These are phyloP conservation scores for Kalaharituber pfeilii DNA, from an alignment of 2,329 filamentous ascomycete species.

Conservation along the genomic window DNA sequence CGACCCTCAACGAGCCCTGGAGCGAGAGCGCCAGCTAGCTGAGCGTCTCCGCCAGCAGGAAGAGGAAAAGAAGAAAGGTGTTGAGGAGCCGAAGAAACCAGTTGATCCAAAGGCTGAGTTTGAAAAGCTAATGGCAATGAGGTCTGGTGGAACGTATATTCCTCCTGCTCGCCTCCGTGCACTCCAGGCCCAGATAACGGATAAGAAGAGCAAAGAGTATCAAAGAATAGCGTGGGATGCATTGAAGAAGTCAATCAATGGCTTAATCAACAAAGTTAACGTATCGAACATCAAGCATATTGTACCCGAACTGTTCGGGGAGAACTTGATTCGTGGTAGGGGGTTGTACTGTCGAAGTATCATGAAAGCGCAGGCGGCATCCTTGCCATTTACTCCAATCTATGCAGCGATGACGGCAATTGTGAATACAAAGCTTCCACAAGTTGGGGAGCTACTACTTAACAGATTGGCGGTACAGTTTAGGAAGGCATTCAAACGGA, in stretches of 20 bases:
- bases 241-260: constrained; percentile 96
- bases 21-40: constrained; percentile 34
- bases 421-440: constrained; percentile 91
- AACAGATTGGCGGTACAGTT: constrained; percentile 80
- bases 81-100: constrained; percentile 70
- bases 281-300: constrained; percentile 96
- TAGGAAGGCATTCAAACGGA: constrained; percentile 84
- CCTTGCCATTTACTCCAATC: constrained; percentile 87
- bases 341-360: constrained; percentile 90
- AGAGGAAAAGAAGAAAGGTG: constrained; percentile 31
- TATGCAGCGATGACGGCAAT: constrained; percentile 92
- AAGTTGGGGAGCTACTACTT: constrained; percentile 79
- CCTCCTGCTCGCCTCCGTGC: constrained; percentile 79
- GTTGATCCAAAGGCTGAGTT: constrained; percentile 81
- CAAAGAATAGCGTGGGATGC: constrained; percentile 99
- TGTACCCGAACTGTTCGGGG: constrained; percentile 83
- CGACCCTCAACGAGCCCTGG: constrained; percentile 34
- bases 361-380: constrained; percentile 95
- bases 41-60: constrained; percentile 39
- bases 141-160: constrained; percentile 91
- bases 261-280: constrained; percentile 98
- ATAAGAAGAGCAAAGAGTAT: constrained; percentile 91
- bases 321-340: constrained; percentile 81
- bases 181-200: constrained; percentile 89
- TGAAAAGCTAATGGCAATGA: constrained; percentile 77